phyloP scores from a whole-genome alignment of 192 early-diverging fungal species.

The Allomyces macrogynus region DNA sequence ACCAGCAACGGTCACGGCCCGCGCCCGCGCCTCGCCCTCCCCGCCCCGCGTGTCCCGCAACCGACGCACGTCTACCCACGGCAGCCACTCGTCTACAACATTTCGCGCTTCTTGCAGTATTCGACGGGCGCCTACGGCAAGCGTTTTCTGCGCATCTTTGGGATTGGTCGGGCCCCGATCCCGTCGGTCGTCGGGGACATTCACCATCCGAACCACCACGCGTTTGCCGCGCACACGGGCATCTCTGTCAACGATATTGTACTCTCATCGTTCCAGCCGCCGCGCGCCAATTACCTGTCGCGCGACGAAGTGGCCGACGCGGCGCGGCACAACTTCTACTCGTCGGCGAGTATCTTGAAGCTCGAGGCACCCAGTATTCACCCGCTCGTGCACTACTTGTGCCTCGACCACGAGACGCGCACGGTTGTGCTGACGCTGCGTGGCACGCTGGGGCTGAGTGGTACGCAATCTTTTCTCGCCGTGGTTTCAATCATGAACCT shows the following conservation, averaged over 20 bases:
- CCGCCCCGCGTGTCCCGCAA: not conserved
- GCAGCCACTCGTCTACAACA: constrained; percentile 36
- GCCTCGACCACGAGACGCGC: constrained; percentile 56
- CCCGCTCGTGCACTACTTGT: constrained; percentile 57
- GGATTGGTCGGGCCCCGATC: constrained; percentile 25
- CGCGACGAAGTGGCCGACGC: constrained; percentile 5
- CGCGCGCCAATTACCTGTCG: constrained; percentile 3
- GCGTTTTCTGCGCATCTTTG: constrained; percentile 50
- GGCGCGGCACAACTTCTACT: not conserved
- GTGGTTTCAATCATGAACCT: too few relatives aligned
- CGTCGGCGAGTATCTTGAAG: not conserved
- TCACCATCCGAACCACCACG: constrained; percentile 42
- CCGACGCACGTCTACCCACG: constrained; percentile 16
- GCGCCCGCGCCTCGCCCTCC: not conserved
- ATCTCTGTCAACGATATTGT: constrained; percentile 50
- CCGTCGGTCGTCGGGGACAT: constrained; percentile 12
- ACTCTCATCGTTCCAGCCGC: constrained; percentile 33
- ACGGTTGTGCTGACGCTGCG: constrained; percentile 64
- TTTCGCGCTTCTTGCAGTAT: constrained; percentile 45
- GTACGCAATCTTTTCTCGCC: too few relatives aligned
- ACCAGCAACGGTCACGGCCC: not conserved
- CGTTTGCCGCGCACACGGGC: constrained; percentile 60
- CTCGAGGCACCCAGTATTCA: constrained; percentile 31
- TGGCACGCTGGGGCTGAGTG: constrained; percentile 54
- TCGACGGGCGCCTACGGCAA: constrained; percentile 51